A percentile compares a stretch with the other conserved stretches of the same genome.
These are phyloP conservation scores for Tetrapisispora nanseiensis DNA, from an alignment of 805 yeast genomes.

Conservation along the genomic window DNA sequence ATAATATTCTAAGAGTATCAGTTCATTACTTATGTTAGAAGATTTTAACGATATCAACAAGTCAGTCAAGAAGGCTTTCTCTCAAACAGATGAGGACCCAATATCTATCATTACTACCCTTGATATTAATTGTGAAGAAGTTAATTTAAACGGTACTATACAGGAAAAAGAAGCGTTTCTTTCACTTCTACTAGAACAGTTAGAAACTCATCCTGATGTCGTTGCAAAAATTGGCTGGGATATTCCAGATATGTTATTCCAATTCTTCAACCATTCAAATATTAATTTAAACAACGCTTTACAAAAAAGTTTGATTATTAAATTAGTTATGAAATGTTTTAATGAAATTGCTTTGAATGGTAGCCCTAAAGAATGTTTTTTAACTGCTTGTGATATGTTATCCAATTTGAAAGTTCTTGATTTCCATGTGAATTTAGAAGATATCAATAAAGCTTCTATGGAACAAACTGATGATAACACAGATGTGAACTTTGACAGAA, in stretches of 20 bases:
- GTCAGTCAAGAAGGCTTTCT: conserved; percentile 18
- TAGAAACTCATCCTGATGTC: conserved; percentile 40
- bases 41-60: conserved; percentile 10
- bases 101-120: conserved; percentile 22
- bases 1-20: no score
- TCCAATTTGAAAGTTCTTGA: conserved; percentile 10
- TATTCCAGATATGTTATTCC: conserved; percentile 58
- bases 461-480: conserved; percentile 1
- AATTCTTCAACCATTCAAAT: conserved; percentile 35
- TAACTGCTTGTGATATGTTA: conserved; percentile 61
- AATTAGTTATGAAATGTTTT: conserved; percentile 39
- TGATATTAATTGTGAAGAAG: conserved; percentile 20
- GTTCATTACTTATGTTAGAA: background rate
- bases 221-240: conserved; percentile 83
- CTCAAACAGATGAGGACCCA: conserved; percentile 20
- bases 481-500: conserved; percentile 8
- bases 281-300: conserved; percentile 28
- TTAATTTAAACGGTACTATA: conserved; percentile 11
- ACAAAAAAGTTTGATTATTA: conserved; percentile 25
- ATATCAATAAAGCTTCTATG: conserved; percentile 3
- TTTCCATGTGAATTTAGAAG: conserved; percentile 6
- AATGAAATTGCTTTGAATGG: conserved; percentile 58
- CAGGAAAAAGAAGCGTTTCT: conserved; percentile 46
- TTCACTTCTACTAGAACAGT: conserved; percentile 33
- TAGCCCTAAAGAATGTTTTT: conserved; percentile 69